Evolutionary conservation across 1,284 basidiomycete genomes (phyloP).

Genomic region (Malassezia yamatoensis): DNA sequence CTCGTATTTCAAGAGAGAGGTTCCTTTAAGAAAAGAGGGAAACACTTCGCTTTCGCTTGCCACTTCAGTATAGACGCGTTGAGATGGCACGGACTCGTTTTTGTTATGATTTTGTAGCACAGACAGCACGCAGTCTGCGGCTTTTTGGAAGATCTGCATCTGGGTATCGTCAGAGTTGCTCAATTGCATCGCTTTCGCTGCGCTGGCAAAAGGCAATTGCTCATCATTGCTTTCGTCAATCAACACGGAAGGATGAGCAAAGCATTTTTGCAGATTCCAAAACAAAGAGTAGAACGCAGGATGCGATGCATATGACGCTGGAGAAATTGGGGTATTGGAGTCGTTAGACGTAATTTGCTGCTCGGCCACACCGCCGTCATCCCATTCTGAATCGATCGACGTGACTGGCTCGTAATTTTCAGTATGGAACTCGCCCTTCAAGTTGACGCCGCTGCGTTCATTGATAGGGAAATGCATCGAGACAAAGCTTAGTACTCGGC

Average conservation of each 20-base stretch:
- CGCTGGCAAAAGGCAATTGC: neutral
- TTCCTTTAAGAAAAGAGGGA: conserved; percentile 77
- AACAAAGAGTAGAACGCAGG: conserved; percentile 36
- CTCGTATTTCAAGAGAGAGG: conserved; percentile 74
- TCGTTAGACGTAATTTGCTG: neutral
- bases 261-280: conserved; percentile 39
- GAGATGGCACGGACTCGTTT: neutral
- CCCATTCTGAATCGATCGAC: neutral
- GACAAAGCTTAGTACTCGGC: conserved; percentile 73
- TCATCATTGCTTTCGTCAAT: conserved; percentile 6
- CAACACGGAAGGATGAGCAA: conserved; percentile 31
- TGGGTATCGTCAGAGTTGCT: neutral
- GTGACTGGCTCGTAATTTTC: conserved; percentile 51
- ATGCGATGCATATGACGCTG: neutral
- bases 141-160: conserved; percentile 11
- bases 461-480: conserved; percentile 74
- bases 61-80: neutral
- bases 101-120: conserved; percentile 3
- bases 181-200: neutral
- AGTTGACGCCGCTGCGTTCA: conserved; percentile 78
- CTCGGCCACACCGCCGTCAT: neutral
- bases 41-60: conserved; percentile 59
- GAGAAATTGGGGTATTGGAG: conserved; percentile 11
- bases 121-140: conserved; percentile 1
- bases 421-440: conserved; percentile 66